Percentiles rank a stretch among this genome's conserved stretches.
phyloP scores from a whole-genome alignment of 139 green algal genomes.

The Pedinophyceae sp. region DNA sequence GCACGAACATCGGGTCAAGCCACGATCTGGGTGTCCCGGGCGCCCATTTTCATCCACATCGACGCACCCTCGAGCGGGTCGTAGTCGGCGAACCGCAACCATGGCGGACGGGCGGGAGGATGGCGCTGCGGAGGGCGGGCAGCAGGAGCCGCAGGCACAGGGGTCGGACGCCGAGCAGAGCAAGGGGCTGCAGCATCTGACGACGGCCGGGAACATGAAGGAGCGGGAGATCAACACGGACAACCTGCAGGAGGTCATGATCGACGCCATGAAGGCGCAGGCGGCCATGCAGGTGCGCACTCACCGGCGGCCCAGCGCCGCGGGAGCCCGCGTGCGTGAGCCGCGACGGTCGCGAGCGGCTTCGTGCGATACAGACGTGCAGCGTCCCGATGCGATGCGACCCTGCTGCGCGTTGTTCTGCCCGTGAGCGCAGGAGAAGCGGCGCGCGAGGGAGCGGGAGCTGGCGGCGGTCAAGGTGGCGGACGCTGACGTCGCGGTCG shows the following conservation, averaged over 20 bases:
- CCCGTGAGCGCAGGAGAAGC: background rate
- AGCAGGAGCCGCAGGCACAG: no score
- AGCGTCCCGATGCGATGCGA: background rate
- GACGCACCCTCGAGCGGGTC: no score
- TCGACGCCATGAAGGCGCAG: conserved; percentile 48
- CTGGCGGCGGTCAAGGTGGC: conserved; percentile 56
- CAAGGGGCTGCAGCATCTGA: background rate
- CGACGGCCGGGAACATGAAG: conserved; percentile 7
- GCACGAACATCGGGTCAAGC: no score
- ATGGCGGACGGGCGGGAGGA: no score
- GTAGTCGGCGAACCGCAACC: no score
- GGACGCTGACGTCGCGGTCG: conserved; percentile 38
- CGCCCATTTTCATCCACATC: no score
- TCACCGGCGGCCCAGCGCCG: conserved; percentile 34
- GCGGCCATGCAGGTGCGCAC: conserved; percentile 24
- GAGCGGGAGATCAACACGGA: conserved; percentile 20
- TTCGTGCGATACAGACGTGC: background rate
- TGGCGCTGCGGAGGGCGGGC: no score
- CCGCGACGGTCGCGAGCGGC: background rate
- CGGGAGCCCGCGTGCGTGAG: conserved; percentile 18
- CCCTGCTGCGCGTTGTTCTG: background rate
- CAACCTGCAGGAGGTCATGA: conserved; percentile 32
- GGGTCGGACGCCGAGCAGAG: background rate
- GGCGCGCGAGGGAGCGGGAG: conserved; percentile 36
- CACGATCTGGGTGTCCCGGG: no score